A percentile compares a stretch with the other conserved stretches of the same genome.
phyloP scores from a whole-genome alignment of 495 filamentous ascomycete species.

The Neurospora tetrasperma region DNA sequence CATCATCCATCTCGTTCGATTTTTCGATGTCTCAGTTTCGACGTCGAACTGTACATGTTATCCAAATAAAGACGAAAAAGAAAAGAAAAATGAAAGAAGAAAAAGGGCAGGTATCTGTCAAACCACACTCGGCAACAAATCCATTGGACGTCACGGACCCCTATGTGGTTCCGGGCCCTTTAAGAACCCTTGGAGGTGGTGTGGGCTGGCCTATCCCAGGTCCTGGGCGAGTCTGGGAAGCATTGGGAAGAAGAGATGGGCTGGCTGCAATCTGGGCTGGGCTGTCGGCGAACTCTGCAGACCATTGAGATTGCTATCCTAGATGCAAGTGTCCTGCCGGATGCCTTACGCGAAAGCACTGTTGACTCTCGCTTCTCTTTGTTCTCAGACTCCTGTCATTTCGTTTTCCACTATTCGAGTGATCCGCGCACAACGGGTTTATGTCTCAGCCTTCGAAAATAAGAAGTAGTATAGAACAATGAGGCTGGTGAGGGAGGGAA shows the following conservation, averaged over 20 bases:
- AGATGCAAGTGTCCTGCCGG: constrained; percentile 26
- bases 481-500: neutral
- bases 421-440: neutral
- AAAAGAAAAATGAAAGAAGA: neutral
- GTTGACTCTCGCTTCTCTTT: constrained; percentile 5
- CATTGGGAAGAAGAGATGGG: constrained; percentile 5
- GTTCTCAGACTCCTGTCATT: constrained; percentile 2
- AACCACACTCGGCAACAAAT: neutral
- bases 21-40: neutral
- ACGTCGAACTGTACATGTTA: neutral
- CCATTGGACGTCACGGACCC: constrained; percentile 17
- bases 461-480: neutral
- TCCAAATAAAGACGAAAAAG: neutral
- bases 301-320: constrained; percentile 13
- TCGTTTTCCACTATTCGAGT: neutral
- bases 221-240: neutral
- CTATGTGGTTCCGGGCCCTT: constrained; percentile 15
- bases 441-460: neutral
- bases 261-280: constrained; percentile 8
- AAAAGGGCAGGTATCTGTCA: neutral
- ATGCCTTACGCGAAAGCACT: constrained; percentile 23
- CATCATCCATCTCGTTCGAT: neutral
- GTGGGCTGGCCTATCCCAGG: neutral
- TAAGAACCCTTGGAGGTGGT: neutral
- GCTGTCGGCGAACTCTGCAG: constrained; percentile 14